Base-by-base conservation (phyloP, 2,329 filamentous ascomycete species). In the Trichoderma gracile region DNA sequence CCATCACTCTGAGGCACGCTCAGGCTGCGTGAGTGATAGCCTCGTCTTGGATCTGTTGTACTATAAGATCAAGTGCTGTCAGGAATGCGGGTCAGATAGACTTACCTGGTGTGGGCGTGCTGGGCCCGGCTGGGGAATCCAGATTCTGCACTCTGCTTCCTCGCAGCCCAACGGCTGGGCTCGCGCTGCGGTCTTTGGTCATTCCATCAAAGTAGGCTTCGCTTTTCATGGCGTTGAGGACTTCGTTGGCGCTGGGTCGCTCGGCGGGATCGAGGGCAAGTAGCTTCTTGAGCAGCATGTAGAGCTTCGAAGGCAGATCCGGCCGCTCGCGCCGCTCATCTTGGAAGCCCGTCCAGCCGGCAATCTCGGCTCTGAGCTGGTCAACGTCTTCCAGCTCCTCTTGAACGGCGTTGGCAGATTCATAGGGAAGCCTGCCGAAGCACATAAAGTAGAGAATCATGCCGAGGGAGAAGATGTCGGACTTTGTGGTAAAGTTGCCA, bases 381-480 rank as follows among this genome's bases (percentile, higher is more conserved):
- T 97, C 93, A 5, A 97, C 82, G 69, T 98, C 93, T 74, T 99
- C 95, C 63, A 92, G 88, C 73, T 98, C 94, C 75, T 98, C 94
- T 66, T 97, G 87, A 23, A 96, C 82, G 3, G 89, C 84, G 73
- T 98, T 94, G 59, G 93, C 92, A 70, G 89, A 91, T 25, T 79
- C 82, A 73, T 98, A 99, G 0, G 95, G 95, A 12, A 99, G 82
- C 53, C 89, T 85, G 1, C 90, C 92, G 74, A 99, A 99, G 75
- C 95, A 99, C 83, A 99, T 90, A 73, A 99, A 99, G 76, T 98
- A 96, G 3, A 99, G 83, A 63, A 98, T 98, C 94, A 99, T 97
- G 55, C 95, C 95, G 0, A 99, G 81, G 1, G 93, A 97, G 76
- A 99, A 99, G n/a, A 99, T 90, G 73, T 99, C 95, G 0, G 93